Percentiles rank a stretch among this genome's conserved stretches.
phyloP scores from a whole-genome alignment of 352 stramenopile genomes.

The Phytopythium chamaehyphon region DNA sequence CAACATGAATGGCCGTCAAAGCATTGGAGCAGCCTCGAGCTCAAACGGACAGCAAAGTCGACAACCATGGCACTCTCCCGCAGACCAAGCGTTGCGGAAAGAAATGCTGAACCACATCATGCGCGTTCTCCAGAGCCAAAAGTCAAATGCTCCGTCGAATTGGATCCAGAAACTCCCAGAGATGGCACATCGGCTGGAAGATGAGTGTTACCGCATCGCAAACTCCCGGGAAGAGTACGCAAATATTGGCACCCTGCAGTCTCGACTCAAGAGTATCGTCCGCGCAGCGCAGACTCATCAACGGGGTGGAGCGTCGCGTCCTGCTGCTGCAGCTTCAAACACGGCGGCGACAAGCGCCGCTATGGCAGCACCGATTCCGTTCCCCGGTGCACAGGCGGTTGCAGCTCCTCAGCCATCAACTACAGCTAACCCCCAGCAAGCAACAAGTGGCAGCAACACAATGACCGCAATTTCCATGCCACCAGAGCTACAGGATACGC shows the following conservation, averaged over 20 bases:
- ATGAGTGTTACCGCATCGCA: constrained; percentile 94
- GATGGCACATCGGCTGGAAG: constrained; percentile 97
- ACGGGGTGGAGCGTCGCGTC: constrained; percentile 28
- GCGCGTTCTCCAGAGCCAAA: constrained; percentile 93
- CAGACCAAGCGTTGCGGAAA: constrained; percentile 68
- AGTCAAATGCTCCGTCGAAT: constrained; percentile 93
- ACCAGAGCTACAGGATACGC: constrained; percentile 54
- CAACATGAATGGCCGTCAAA: constrained; percentile 12
- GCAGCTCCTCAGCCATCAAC: constrained; percentile 10
- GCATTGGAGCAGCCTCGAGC: constrained; percentile 13
- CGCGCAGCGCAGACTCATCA: constrained; percentile 69
- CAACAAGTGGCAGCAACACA: constrained; percentile 11
- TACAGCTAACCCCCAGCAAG: constrained; percentile 3
- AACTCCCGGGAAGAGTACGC: constrained; percentile 92
- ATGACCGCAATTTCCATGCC: constrained; percentile 71
- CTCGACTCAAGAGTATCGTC: constrained; percentile 94
- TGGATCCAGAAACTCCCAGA: constrained; percentile 97
- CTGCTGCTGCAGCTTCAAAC: constrained; percentile 12
- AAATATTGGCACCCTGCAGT: constrained; percentile 93
- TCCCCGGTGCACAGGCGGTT: constrained; percentile 50
- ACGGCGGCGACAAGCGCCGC: constrained; percentile 13
- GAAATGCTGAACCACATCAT: constrained; percentile 92
- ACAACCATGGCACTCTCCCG: constrained; percentile 63
- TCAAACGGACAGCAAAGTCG: constrained; percentile 24
- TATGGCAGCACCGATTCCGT: constrained; percentile 44